phyloP scores from a whole-genome alignment of 2,329 filamentous ascomycete species.

The Podosphaera xanthii region DNA sequence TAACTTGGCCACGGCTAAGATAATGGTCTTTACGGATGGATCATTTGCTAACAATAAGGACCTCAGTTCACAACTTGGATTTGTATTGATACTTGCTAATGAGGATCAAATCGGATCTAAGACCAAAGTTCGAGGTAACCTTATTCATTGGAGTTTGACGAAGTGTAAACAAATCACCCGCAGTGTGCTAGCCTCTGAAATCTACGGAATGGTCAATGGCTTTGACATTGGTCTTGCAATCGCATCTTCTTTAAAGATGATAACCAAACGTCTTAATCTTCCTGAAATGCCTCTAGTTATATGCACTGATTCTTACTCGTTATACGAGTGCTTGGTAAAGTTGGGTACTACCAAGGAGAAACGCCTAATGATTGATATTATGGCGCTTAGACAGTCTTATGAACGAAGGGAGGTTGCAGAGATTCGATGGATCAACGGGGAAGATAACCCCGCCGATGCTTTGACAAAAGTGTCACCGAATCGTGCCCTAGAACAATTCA shows the following conservation, averaged over 20 bases:
- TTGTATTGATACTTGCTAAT: neutral
- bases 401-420: neutral
- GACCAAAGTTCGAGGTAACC: neutral
- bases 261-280: neutral
- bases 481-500: too few species aligned
- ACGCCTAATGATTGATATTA: neutral
- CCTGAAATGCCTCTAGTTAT: neutral
- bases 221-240: conserved; percentile 2
- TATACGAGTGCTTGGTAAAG: neutral
- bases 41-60: neutral
- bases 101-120: neutral
- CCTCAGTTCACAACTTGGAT: neutral
- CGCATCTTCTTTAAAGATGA: neutral
- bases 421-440: too few species aligned
- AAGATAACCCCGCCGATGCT: too few species aligned
- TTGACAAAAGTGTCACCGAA: too few species aligned
- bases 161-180: conserved; percentile 1
- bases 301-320: too few species aligned
- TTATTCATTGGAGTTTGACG: neutral
- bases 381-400: neutral
- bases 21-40: conserved; percentile 1
- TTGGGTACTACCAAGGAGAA: neutral
- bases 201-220: conserved; percentile 3
- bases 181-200: conserved; percentile 2
- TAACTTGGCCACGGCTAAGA: neutral